Base-by-base conservation (phyloP, 2,329 filamentous ascomycete species). In the Talaromyces sp. region DNA sequence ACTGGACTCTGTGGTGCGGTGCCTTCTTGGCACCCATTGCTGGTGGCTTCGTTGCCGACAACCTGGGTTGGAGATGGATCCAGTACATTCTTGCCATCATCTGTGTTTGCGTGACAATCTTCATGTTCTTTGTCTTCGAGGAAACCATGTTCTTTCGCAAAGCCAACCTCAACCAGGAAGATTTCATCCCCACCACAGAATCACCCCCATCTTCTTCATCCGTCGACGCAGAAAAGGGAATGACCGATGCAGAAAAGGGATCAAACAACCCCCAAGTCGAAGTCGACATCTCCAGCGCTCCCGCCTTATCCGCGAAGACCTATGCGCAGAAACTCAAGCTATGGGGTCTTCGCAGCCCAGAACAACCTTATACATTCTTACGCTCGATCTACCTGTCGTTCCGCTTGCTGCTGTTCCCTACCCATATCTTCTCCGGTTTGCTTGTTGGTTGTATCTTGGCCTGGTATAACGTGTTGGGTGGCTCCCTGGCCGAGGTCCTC, bases 401-500 rank as follows among this genome's bases (percentile, higher is more conserved):
- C 10, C 57, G 57, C 25, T 53, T 60, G 21, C 46, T 56, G 10
- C 37, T 63, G 22, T 66, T 65, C 35, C 65, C 65, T 3, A 59
- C 60, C 3, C 46, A 60, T 15, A 52, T 63, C 21, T 66, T 61
- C 35, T 54, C 64, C 17, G 65, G 65, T 10, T 63, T 67, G 35
- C 60, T 60, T 37, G 61, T 63, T 25, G 65, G 65, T 25, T 59
- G 56, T n/a, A 63, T 50, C n/a, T 51, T 67, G 9, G 57, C 62
- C 21, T 67, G 63, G 66, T 69, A 65, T 48, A 67, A 67, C n/a
- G 63, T 68, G 5, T 40, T 63, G 22, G 66, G 66, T 39, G 67
- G 60, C 22, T 67, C 68, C n/a, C 46, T 61, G 22, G 61, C 64
- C 11, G 36, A 60, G 11, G 61, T 69, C 39, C 62, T 70, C 3